Percentiles rank a stretch among this genome's conserved stretches.
Evolutionary conservation across 106 monocot genomes (phyloP).

Genomic region (Chionographis japonica): DNA sequence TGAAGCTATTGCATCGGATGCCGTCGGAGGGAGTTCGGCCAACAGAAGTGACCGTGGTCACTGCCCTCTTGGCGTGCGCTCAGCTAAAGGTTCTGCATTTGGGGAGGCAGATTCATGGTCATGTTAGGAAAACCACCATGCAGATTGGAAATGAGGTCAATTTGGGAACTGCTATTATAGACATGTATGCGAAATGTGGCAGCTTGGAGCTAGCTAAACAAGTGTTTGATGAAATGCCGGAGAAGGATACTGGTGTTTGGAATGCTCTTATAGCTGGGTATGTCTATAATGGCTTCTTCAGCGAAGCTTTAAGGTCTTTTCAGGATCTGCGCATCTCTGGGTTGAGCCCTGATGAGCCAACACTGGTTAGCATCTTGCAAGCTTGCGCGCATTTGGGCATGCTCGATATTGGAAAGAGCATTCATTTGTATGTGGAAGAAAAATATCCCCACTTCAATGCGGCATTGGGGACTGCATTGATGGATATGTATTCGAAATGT

Average conservation of each 20-base stretch:
- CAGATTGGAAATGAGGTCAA: conserved; percentile 45
- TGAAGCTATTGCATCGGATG: conserved; percentile 46
- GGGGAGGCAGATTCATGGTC: conserved; percentile 67
- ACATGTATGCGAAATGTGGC: conserved; percentile 34
- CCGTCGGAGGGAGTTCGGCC: conserved; percentile 19
- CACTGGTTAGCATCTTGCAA: conserved; percentile 17
- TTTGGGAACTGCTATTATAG: conserved; percentile 23
- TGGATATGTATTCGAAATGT: conserved; percentile 29
- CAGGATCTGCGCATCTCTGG: conserved; percentile 9
- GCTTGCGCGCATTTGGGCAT: conserved; percentile 27
- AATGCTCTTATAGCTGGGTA: conserved; percentile 36
- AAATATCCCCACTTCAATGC: conserved; percentile 12
- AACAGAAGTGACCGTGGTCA: conserved; percentile 52
- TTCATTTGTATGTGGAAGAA: conserved; percentile 15
- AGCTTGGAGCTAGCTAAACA: conserved; percentile 6
- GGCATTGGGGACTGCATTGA: conserved; percentile 19
- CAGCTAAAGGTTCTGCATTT: conserved; percentile 44
- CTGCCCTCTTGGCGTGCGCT: conserved; percentile 58
- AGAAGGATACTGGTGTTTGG: conserved; percentile 23
- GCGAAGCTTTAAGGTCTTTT: conserved; percentile 16
- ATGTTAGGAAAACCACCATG: conserved; percentile 36
- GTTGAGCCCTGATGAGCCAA: conserved; percentile 17
- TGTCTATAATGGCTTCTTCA: conserved; percentile 3
- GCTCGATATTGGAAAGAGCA: conserved; percentile 21
- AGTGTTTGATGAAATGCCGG: conserved; percentile 21